These are phyloP conservation scores for Aureobasidium mangrovei DNA, from an alignment of 2,329 filamentous ascomycete genomes.

Conservation along the genomic window DNA sequence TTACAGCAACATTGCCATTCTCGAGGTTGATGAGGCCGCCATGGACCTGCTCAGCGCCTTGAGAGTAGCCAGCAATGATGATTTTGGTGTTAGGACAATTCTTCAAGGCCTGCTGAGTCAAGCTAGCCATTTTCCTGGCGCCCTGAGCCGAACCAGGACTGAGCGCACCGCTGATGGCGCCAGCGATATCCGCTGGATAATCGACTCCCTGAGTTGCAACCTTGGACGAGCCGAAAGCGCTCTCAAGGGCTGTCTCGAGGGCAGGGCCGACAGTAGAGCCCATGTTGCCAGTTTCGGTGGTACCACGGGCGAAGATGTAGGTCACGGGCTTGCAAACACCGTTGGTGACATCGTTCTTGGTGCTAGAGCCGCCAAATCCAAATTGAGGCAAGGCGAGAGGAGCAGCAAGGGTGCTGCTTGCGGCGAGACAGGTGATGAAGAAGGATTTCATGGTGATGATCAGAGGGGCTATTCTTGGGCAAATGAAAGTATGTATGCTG, in stretches of 20 bases:
- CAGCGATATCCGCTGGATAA: constrained; percentile 16
- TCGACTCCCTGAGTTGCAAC: constrained; percentile 18
- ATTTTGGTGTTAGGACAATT: constrained; percentile 19
- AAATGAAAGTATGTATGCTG: background rate
- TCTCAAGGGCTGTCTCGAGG: constrained; percentile 16
- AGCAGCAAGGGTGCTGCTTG: constrained; percentile 4
- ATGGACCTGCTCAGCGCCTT: constrained; percentile 18
- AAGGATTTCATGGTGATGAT: background rate
- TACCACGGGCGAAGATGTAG: constrained; percentile 48
- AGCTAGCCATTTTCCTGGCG: constrained; percentile 15
- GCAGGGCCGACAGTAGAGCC: constrained; percentile 17
- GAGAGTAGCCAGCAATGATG: constrained; percentile 18
- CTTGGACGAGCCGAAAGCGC: constrained; percentile 13
- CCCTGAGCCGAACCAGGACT: constrained; percentile 13
- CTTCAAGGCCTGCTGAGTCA: constrained; percentile 13
- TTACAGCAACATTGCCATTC: constrained; percentile 13
- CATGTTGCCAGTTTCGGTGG: constrained; percentile 45
- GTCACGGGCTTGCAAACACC: constrained; percentile 38
- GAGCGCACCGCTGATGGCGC: constrained; percentile 11
- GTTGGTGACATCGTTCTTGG: constrained; percentile 17
- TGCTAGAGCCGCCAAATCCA: background rate
- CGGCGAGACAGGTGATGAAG: constrained; percentile 8
- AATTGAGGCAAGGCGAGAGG: constrained; percentile 3
- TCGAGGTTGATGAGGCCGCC: constrained; percentile 13
- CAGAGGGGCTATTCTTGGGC: background rate